Conservation (phyloP, 164 flowering plant genomes). For the Chloranthus sessilifolius region DNA sequence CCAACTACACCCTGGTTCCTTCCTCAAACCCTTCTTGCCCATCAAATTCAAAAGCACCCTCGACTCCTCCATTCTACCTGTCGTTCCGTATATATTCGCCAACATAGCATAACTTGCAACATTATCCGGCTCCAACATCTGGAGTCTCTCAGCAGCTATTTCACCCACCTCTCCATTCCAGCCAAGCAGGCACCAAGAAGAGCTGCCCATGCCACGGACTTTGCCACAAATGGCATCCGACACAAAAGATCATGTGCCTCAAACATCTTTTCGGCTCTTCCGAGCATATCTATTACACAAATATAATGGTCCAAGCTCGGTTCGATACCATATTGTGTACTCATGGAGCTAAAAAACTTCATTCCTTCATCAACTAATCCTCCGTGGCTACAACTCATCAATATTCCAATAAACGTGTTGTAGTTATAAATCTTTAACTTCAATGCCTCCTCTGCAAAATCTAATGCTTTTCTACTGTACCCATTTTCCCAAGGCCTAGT, state of each 20-base stretch:
- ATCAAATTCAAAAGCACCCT: conserved; percentile 14
- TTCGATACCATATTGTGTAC: conserved; percentile 10
- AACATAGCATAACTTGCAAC: conserved; percentile 24
- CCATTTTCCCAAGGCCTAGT: conserved; percentile 28
- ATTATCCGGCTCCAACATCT: conserved; percentile 19
- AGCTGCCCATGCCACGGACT: conserved; percentile 21
- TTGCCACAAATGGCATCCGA: conserved; percentile 24
- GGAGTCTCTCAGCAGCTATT: conserved; percentile 22
- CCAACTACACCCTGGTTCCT: conserved; percentile 22
- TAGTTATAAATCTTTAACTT: conserved; percentile 14
- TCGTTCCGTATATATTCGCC: conserved; percentile 20
- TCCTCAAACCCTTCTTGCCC: conserved; percentile 20
- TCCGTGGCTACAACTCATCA: conserved; percentile 26
- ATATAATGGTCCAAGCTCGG: conserved; percentile 29
- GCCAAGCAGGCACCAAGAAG: conserved; percentile 24
- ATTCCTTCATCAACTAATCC: conserved; percentile 28
- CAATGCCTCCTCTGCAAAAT: conserved; percentile 23
- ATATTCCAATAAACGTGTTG: conserved; percentile 22
- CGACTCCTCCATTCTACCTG: conserved; percentile 17
- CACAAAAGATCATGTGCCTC: conserved; percentile 20
- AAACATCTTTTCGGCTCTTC: conserved; percentile 24
- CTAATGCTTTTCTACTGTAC: conserved; percentile 21
- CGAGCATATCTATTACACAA: conserved; percentile 32
- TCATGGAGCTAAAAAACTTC: conserved; percentile 23
- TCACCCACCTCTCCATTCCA: conserved; percentile 21